A percentile compares a stretch with the other conserved stretches of the same genome.
phyloP scores from a whole-genome alignment of 208 protist species.

The Wallacemonas sp. region DNA sequence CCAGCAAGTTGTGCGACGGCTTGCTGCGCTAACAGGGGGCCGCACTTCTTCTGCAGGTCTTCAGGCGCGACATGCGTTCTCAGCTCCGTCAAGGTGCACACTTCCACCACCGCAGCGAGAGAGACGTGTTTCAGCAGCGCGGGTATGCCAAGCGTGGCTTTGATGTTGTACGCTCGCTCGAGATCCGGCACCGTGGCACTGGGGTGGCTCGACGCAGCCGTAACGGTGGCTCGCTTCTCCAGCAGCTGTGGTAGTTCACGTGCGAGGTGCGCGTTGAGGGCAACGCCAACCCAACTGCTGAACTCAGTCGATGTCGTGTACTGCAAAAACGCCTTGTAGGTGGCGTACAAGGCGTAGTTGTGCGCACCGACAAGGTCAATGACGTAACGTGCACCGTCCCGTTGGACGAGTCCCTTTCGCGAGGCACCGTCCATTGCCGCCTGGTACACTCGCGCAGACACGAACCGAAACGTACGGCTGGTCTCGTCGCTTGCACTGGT shows the following conservation, averaged over 20 bases:
- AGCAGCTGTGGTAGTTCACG: conserved; percentile 18
- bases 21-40: conserved; percentile 9
- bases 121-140: conserved; percentile 54
- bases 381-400: conserved; percentile 18
- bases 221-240: background rate
- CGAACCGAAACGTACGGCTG: background rate
- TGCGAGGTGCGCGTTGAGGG: conserved; percentile 40
- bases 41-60: conserved; percentile 31
- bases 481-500: no score
- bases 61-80: conserved; percentile 21
- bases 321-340: conserved; percentile 37
- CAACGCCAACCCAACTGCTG: conserved; percentile 36
- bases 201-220: no score
- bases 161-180: conserved; percentile 56
- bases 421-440: background rate
- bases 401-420: background rate
- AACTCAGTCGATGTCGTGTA: conserved; percentile 64
- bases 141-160: conserved; percentile 44
- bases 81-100: conserved; percentile 60
- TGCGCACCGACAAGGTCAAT: conserved; percentile 38
- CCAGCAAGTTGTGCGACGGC: background rate
- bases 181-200: background rate
- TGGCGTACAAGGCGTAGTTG: conserved; percentile 52
- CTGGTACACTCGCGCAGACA: background rate
- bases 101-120: conserved; percentile 35